Evolutionary conservation across 2,329 filamentous ascomycete species (phyloP), one percentile per base, ranked within the genome.

Genomic region (Trichophyton simii): DNA sequence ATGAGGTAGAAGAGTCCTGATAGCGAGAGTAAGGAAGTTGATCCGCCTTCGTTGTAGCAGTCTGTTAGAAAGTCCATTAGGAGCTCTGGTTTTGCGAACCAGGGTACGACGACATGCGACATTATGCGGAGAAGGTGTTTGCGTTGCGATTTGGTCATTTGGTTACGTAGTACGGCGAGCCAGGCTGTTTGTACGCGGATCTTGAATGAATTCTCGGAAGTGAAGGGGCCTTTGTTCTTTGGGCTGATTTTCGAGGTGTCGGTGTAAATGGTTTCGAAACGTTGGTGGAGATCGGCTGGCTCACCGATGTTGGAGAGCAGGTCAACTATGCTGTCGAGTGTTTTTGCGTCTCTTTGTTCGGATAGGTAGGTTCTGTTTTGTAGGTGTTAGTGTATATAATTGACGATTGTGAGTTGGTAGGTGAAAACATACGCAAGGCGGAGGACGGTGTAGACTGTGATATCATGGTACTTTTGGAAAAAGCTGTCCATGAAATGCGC

Each of bases 41-140:
- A 87, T 52, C 94, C 94, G 59, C 92, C 91, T 6, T 86, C 78
- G 68, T 96, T 82, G 77, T 95, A 97, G 34, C 87, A 95, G 75
- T 94, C 89, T n/a, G 91, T 96, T 61, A 99, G 77, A 73, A 97
- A 99, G 76, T 99, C 94, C 80, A 96, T 91, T 38, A 99, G 81
- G 46, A 95, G 80, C 70, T 97, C 92, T 1, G 91, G 87, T 64
- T 90, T 88, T 57, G 80, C 82, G 74, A 97, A 96, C 88, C 90
- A 95, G 0, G 92, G 91, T 25, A 88, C 87, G 67, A 96, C 89
- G 38, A 85, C 85, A 48, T 83, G 83, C 1, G 89, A 85, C 75
- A 95, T 87, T 64, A 87, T 82, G 63, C 83, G 82, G 57, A 99
- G 80, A 1, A 96, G 80, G 57, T 79, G 78, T 72, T 97, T 97